Evolutionary conservation across 2,329 filamentous ascomycete species (phyloP).

Genomic region (Neofusicoccum ribis): DNA sequence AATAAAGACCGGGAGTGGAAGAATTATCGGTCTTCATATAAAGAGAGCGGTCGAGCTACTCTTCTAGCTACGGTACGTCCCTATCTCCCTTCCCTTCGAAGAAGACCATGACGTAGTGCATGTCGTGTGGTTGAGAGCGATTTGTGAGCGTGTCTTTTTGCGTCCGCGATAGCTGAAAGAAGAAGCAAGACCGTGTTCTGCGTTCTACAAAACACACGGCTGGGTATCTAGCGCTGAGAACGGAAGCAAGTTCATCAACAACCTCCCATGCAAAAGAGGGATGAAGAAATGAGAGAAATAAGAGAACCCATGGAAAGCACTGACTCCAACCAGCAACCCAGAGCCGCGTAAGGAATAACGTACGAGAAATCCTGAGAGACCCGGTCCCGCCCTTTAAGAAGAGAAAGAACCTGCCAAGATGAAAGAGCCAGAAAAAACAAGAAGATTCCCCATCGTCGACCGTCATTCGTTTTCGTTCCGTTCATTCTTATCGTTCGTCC

Average conservation of each 20-base stretch:
- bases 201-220: neutral
- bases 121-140: too few relatives aligned
- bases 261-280: neutral
- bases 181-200: neutral
- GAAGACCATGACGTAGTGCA: too few relatives aligned
- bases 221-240: constrained; percentile 15
- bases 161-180: neutral
- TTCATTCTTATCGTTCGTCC: neutral
- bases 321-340: neutral
- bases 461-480: neutral
- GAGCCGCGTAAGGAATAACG: neutral
- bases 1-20: too few relatives aligned
- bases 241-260: constrained; percentile 9
- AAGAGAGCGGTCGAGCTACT: too few relatives aligned
- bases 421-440: neutral
- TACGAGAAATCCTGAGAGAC: neutral
- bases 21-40: too few relatives aligned
- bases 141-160: neutral
- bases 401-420: neutral
- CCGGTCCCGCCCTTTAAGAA: neutral
- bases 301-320: neutral
- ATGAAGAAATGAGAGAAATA: neutral
- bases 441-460: neutral
- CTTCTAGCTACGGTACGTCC: too few relatives aligned
- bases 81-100: too few relatives aligned